Evolutionary conservation across 1,284 basidiomycete species (phyloP).

Genomic region (Phaffia rhodozyma): DNA sequence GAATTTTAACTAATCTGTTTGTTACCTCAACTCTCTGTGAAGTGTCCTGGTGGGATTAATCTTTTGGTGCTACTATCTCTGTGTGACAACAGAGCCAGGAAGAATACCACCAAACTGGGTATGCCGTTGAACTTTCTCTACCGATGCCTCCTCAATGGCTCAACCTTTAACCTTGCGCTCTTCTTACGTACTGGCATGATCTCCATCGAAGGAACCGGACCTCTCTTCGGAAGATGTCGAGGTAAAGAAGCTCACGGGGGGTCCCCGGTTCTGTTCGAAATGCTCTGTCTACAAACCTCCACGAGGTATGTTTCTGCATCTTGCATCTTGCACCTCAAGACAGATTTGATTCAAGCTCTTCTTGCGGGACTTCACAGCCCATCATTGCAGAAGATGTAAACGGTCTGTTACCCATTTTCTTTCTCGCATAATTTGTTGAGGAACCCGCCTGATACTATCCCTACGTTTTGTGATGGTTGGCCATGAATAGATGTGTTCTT

Average conservation of each 20-base stretch:
- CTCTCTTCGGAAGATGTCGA: conserved; percentile 60
- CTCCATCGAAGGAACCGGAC: conserved; percentile 52
- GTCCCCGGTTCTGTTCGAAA: conserved; percentile 67
- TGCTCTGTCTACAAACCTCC: conserved; percentile 45
- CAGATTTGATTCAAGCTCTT: conserved; percentile 52
- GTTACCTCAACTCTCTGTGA: conserved; percentile 18
- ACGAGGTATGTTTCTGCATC: conserved; percentile 26
- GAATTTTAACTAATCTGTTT: conserved; percentile 9
- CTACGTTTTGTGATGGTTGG: background rate
- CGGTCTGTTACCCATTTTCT: conserved; percentile 38
- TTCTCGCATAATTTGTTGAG: conserved; percentile 10
- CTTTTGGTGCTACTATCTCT: conserved; percentile 76
- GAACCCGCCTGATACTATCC: conserved; percentile 26
- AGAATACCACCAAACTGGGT: conserved; percentile 53
- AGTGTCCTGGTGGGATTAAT: conserved; percentile 65
- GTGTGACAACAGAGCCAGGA: conserved; percentile 69
- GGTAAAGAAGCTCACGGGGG: conserved; percentile 70
- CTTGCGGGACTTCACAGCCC: conserved; percentile 41
- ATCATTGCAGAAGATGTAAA: conserved; percentile 80
- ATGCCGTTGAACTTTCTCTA: conserved; percentile 27
- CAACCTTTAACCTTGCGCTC: background rate
- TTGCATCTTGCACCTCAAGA: conserved; percentile 25
- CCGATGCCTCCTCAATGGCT: conserved; percentile 2
- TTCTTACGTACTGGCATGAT: background rate
- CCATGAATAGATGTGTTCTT: conserved; percentile 18